Evolutionary conservation across 2,329 filamentous ascomycete genomes (phyloP), one percentile per base, ranked within the genome.

Genomic region (Davidsoniella australis): DNA sequence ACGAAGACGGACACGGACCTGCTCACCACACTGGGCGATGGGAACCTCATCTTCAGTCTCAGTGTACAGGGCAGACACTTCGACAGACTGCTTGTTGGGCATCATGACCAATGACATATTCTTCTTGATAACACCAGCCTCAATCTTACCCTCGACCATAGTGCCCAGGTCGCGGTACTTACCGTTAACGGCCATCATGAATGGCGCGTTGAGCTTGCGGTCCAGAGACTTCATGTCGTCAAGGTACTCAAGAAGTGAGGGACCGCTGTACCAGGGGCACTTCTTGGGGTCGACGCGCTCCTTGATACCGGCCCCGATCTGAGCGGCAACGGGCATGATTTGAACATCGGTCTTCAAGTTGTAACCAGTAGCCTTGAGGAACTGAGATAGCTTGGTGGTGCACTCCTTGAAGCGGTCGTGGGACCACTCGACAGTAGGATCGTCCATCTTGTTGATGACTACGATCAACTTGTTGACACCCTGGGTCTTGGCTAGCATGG

Each of bases 391-490:
- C 70, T 96, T 98, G 56, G 80, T 80, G 3, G 80, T 88, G 66
- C 91, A 98, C 67, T 98, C 91, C 60, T 85, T 80, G 70, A 86
- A 98, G 50, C 91, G 81, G 39, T 85, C 84, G 58, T 95, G 78
- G 49, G 84, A 91, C 93, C 93, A 98, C 61, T 94, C 78, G 47
- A 98, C 93, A 2, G 91, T 98, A 9, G 82, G 72, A 62, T 98
- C 91, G 62, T 98, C 91, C 93, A 98, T 98, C 74, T 98, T 98
- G 77, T 98, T 98, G 63, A 95, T 88, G 48, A 76, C 91, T 26
- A 98, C 81, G 42, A 96, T 73, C 50, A 98, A 75, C 69, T 95
- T 95, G 73, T 94, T 94, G 53, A 98, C 91, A 66, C 91, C 91
- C 63, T 94, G 89, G 1, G 93, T 98, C 69, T 96, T 94, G 57